These are phyloP conservation scores for Leccinum variicolor DNA, from an alignment of 768 basidiomycete genomes.

Conservation along the genomic window DNA sequence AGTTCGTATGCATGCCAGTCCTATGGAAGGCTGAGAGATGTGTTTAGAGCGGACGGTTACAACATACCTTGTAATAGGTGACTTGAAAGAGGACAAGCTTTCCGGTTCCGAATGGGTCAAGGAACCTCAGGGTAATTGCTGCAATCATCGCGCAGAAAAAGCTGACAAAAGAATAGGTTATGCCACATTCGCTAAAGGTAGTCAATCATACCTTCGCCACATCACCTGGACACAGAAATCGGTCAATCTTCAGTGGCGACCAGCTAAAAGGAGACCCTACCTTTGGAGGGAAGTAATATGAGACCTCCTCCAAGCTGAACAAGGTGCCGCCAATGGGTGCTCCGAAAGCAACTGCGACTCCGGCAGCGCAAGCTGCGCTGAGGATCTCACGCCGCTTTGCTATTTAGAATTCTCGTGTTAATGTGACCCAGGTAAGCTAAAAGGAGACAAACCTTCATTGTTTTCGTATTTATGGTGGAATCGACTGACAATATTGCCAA, in stretches of 20 bases:
- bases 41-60: background rate
- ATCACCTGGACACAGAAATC: slow-evolving; percentile 53
- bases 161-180: slow-evolving; percentile 40
- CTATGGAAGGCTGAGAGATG: slow-evolving; percentile 34
- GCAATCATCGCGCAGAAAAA: slow-evolving; percentile 99
- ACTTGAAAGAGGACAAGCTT: slow-evolving; percentile 93
- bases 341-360: slow-evolving; percentile 96
- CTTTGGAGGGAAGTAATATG: slow-evolving; percentile 96
- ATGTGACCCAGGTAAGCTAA: background rate
- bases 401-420: slow-evolving; percentile 26
- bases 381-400: slow-evolving; percentile 93
- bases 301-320: slow-evolving; percentile 93
- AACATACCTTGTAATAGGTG: slow-evolving; percentile 73
- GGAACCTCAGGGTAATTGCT: slow-evolving; percentile 86
- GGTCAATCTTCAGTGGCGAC: background rate
- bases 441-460: slow-evolving; percentile 71
- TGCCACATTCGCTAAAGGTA: background rate
- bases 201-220: slow-evolving; percentile 78
- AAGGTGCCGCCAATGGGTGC: slow-evolving; percentile 93
- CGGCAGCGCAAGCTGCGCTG: slow-evolving; percentile 94
- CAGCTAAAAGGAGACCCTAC: slow-evolving; percentile 31
- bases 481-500: slow-evolving; percentile 91
- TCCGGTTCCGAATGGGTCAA: slow-evolving; percentile 94
- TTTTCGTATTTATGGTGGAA: slow-evolving; percentile 87
- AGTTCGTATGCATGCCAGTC: slow-evolving; percentile 95